These are phyloP conservation scores for Phytophthora brassicae DNA, from an alignment of 352 stramenopile species.

Conservation along the genomic window DNA sequence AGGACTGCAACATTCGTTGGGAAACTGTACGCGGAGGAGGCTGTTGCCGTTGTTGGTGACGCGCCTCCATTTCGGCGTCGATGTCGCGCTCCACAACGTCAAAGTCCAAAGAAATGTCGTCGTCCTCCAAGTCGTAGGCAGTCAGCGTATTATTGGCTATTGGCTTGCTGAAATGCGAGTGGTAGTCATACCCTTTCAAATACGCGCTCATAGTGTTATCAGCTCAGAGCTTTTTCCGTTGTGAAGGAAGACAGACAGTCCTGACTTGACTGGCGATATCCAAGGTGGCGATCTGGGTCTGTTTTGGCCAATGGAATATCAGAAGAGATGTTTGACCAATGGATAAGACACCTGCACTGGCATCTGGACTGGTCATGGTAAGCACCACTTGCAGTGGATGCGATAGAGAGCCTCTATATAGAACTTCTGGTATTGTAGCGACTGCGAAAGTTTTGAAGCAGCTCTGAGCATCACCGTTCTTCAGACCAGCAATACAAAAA, in stretches of 20 bases:
- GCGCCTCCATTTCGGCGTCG: constrained; percentile 72
- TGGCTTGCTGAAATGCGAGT: constrained; percentile 15
- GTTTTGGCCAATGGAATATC: constrained; percentile 9
- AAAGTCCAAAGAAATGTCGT: constrained; percentile 56
- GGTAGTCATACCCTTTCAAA: constrained; percentile 17
- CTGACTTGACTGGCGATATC: constrained; percentile 26
- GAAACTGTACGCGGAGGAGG: constrained; percentile 42
- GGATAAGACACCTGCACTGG: constrained; percentile 1
- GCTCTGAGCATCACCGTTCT: not conserved
- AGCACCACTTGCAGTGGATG: constrained; percentile 1
- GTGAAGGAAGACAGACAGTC: constrained; percentile 11
- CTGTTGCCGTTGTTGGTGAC: constrained; percentile 23
- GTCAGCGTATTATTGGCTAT: constrained; percentile 14
- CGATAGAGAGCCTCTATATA: not conserved
- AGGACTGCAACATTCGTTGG: constrained; percentile 60
- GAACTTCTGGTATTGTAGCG: not conserved
- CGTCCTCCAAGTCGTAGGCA: constrained; percentile 24
- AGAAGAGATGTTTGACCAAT: not conserved
- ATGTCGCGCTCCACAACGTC: constrained; percentile 70
- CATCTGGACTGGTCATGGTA: constrained; percentile 1
- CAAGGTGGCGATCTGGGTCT: not conserved
- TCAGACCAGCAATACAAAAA: constrained; percentile 1
- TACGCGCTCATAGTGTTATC: constrained; percentile 32
- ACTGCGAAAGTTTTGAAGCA: not conserved
- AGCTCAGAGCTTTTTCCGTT: constrained; percentile 15